Evolutionary conservation across 2,329 filamentous ascomycete genomes (phyloP).

Genomic region (Paramyrothecium roridum): DNA sequence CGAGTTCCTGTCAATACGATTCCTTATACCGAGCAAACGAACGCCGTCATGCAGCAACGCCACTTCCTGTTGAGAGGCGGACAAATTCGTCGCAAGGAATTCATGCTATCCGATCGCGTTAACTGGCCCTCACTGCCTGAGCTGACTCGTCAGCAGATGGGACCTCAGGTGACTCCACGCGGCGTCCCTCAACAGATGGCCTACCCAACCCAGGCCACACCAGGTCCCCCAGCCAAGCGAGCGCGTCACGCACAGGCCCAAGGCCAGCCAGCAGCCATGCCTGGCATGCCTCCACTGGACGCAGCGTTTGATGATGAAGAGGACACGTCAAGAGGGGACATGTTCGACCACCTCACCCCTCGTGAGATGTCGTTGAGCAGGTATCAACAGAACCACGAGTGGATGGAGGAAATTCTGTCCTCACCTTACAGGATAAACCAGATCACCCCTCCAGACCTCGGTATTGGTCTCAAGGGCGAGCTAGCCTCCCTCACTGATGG

Average conservation of each 20-base stretch:
- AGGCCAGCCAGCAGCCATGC: constrained; percentile 31
- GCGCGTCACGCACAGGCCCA: constrained; percentile 43
- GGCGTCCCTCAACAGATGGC: constrained; percentile 59
- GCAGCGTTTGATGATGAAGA: constrained; percentile 77
- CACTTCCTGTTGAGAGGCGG: constrained; percentile 70
- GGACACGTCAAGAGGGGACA: constrained; percentile 80
- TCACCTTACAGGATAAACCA: constrained; percentile 84
- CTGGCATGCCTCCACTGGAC: constrained; percentile 36
- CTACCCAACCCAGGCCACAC: constrained; percentile 51
- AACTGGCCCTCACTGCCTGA: constrained; percentile 84
- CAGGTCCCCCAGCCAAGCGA: constrained; percentile 54
- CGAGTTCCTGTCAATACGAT: constrained; percentile 68
- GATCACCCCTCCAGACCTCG: constrained; percentile 83
- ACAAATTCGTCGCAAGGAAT: constrained; percentile 84
- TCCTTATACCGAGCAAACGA: constrained; percentile 59
- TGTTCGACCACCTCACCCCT: constrained; percentile 86
- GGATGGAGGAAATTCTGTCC: constrained; percentile 96
- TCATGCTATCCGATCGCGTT: constrained; percentile 84
- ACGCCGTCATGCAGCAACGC: constrained; percentile 58
- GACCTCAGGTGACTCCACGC: constrained; percentile 40
- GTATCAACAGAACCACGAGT: constrained; percentile 94
- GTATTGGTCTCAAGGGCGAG: constrained; percentile 80
- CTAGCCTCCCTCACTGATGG: constrained; percentile 78
- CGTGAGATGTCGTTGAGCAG: constrained; percentile 83
- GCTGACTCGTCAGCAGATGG: constrained; percentile 47